phyloP scores from a whole-genome alignment of 148 eudicot genomes.

The Fagopyrum homotropicum region DNA sequence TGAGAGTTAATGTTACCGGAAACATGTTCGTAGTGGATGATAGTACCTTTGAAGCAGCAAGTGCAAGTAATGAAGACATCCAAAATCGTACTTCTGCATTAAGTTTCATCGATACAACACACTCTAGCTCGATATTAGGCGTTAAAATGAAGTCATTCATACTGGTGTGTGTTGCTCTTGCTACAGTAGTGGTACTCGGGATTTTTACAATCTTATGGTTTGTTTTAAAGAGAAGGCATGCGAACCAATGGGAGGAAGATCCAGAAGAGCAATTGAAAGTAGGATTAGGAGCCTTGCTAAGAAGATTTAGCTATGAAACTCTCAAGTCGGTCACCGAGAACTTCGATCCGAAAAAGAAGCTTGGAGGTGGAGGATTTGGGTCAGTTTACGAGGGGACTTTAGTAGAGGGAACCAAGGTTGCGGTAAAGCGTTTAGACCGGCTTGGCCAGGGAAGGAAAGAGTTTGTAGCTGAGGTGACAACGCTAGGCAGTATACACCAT shows the following conservation, averaged over 20 bases:
- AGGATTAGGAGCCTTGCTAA: conserved; percentile 38
- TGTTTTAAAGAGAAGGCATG: neutral
- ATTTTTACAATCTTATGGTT: neutral
- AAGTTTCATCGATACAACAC: neutral
- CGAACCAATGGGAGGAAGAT: neutral
- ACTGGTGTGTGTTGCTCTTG: neutral
- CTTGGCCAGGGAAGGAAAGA: conserved; percentile 62
- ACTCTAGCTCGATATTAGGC: neutral
- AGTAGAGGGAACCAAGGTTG: conserved; percentile 45
- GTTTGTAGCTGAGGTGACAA: conserved; percentile 66
- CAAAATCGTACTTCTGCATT: neutral
- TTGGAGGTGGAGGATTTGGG: conserved; percentile 86
- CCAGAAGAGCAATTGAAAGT: neutral
- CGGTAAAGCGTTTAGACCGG: conserved; percentile 64
- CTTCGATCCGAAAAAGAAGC: conserved; percentile 33
- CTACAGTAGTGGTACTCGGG: neutral
- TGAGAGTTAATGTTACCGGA: neutral
- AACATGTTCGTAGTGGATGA: neutral
- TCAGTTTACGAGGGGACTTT: conserved; percentile 60
- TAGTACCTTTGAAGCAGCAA: neutral
- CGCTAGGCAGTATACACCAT: conserved; percentile 77
- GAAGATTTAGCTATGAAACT: conserved; percentile 43
- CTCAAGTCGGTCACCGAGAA: conserved; percentile 50
- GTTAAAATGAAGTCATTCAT: neutral
- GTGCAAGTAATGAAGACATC: neutral